A percentile compares a stretch with the other conserved stretches of the same genome.
Conservation (phyloP, 192 early-diverging fungal genomes). For the Umbelopsis vinacea region DNA sequence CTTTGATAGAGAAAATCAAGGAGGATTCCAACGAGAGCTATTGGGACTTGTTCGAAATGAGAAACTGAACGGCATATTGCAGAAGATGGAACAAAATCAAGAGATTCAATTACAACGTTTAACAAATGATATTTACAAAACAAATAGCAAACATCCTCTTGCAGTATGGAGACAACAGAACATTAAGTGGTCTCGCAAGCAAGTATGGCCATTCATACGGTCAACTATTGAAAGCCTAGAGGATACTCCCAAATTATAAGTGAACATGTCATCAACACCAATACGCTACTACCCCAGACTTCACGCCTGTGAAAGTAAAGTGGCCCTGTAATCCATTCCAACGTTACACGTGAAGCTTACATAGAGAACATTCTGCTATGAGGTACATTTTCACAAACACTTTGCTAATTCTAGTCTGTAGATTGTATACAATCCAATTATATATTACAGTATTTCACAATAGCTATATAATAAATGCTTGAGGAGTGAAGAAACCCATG, state of each 20-base stretch:
- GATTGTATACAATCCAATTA: not conserved
- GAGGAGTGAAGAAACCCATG: not conserved
- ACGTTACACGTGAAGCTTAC: constrained; percentile 23
- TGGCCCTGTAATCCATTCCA: not conserved
- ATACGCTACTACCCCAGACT: not conserved
- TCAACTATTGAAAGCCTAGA: not conserved
- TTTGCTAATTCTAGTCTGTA: not conserved
- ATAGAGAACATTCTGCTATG: not conserved
- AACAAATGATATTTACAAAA: constrained; percentile 14
- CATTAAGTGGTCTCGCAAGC: constrained; percentile 61
- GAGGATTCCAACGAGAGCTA: constrained; percentile 67
- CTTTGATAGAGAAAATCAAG: constrained; percentile 45
- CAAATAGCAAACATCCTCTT: constrained; percentile 9
- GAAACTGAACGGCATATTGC: constrained; percentile 29
- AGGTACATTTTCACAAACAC: not conserved
- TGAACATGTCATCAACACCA: not conserved
- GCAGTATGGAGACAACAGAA: constrained; percentile 57
- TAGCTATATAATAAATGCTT: not conserved
- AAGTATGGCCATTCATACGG: constrained; percentile 48
- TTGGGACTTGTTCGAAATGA: constrained; percentile 43
- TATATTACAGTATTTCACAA: not conserved
- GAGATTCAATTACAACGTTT: constrained; percentile 39
- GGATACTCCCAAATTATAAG: not conserved
- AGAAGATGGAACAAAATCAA: constrained; percentile 38
- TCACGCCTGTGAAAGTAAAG: not conserved